Conservation (phyloP, 768 basidiomycete genomes). For the Strobilomyces echinocephalus region DNA sequence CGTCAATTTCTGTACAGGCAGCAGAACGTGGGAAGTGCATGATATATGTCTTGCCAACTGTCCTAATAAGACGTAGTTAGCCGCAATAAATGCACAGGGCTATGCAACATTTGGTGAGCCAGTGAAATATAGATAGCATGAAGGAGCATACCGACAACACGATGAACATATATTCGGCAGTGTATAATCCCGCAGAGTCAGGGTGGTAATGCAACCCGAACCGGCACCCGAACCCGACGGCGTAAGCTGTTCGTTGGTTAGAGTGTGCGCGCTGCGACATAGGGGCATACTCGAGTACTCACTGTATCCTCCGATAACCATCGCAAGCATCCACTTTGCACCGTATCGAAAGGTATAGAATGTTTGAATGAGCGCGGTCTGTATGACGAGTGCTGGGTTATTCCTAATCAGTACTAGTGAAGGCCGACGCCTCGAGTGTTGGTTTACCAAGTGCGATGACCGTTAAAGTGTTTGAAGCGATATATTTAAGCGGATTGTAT, state of each 20-base stretch:
- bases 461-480: conserved; percentile 49
- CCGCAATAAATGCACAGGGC: conserved; percentile 74
- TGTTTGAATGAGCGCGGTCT: conserved; percentile 42
- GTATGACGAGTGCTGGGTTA: conserved; percentile 30
- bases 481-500: conserved; percentile 52
- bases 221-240: conserved; percentile 50
- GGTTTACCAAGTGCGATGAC: conserved; percentile 44
- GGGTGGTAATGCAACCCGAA: conserved; percentile 52
- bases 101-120: conserved; percentile 15
- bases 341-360: conserved; percentile 41
- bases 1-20: conserved; percentile 48
- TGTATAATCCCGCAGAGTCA: conserved; percentile 49
- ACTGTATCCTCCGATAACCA: conserved; percentile 61
- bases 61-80: conserved; percentile 63
- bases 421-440: background rate
- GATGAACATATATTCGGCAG: conserved; percentile 54
- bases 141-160: conserved; percentile 44
- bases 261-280: background rate
- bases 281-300: conserved; percentile 24
- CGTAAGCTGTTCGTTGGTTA: conserved; percentile 41
- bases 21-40: conserved; percentile 43
- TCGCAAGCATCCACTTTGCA: conserved; percentile 54
- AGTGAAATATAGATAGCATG: conserved; percentile 4
- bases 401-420: conserved; percentile 3
- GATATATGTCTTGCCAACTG: conserved; percentile 49